These are phyloP conservation scores for Sporodiniella umbellata DNA, from an alignment of 371 early-diverging fungal species.

Conservation along the genomic window DNA sequence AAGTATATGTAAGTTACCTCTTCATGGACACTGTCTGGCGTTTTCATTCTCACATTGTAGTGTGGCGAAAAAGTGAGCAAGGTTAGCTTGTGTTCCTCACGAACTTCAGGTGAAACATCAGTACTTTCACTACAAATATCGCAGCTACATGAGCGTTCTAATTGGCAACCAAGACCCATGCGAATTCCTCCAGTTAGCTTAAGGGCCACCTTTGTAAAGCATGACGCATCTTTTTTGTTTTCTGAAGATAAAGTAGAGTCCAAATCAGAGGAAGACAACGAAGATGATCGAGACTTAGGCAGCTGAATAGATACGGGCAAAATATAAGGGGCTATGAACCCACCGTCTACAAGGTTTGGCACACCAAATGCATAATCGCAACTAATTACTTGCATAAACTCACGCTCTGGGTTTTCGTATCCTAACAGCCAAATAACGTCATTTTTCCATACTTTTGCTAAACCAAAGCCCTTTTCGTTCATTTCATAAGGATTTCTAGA, in stretches of 20 bases:
- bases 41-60: conserved; percentile 45
- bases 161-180: conserved; percentile 45
- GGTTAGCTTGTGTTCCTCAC: conserved; percentile 25
- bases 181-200: conserved; percentile 39
- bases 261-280: conserved; percentile 8
- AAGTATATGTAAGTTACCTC: conserved; percentile 3
- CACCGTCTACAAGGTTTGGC: conserved; percentile 38
- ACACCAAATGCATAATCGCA: conserved; percentile 30
- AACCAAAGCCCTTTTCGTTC: conserved; percentile 40
- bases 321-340: conserved; percentile 29
- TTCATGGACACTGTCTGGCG: conserved; percentile 31
- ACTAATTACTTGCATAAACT: conserved; percentile 36
- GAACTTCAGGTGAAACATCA: conserved; percentile 6
- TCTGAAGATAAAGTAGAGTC: conserved; percentile 7
- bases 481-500: conserved; percentile 47
- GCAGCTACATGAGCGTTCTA: conserved; percentile 47
- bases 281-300: neutral
- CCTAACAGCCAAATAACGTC: conserved; percentile 28
- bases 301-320: conserved; percentile 2
- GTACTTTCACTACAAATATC: conserved; percentile 15
- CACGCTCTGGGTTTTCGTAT: conserved; percentile 23
- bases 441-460: conserved; percentile 39
- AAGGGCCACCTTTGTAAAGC: conserved; percentile 28
- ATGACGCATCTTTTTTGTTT: conserved; percentile 9
- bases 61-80: conserved; percentile 49